Evolutionary conservation across 306 rosid genomes (phyloP), one percentile per base, ranked within the genome.

Genomic region (Inga laurina): DNA sequence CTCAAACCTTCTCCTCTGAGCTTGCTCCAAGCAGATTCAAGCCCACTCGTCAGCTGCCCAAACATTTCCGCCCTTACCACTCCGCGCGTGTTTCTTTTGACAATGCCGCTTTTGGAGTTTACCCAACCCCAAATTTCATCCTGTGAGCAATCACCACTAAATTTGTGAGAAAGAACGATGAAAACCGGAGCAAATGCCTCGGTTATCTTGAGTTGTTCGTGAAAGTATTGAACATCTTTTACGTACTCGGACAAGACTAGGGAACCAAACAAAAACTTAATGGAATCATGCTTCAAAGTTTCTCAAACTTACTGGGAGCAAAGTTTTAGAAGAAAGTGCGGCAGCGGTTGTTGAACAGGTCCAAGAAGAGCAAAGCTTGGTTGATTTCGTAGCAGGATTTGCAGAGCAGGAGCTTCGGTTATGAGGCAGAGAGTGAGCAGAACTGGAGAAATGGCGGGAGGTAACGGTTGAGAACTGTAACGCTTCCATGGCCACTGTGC

Each of bases 1-100:
- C 11, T 27, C 69, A 61, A 49, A 92, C 99, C 99, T 96, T 94
- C 98, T 86, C 99, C 98, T 80, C 86, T 96, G 90, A 96, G 98
- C 84, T 94, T 96, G 91, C 82, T 94, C 99, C 99, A 94, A 44
- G 99, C 98, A 45, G 97, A 57, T 83, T 96, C 99, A 62, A 96
- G 96, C 43, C 99, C 97, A 79, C 92, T 89, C 1, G 99, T 90
- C 81, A 96, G 85, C 68, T 96, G 99, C 35, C 98, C 98, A 69
- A 96, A 96, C 99, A 96, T 96, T 80, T 96, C 99, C 51, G 99
- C 98, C 81, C 95, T 88, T 16, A 96, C 92, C 27, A 91, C 41
- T 3, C 93, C 91, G 56, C 90, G 91, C 88, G 62, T 76, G 32
- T 87, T 89, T 81, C 85, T 86, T 81, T 83, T 85, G 22, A 57